Evolutionary conservation across 2,329 filamentous ascomycete genomes (phyloP).

Genomic region (Trichoderma brevicompactum): DNA sequence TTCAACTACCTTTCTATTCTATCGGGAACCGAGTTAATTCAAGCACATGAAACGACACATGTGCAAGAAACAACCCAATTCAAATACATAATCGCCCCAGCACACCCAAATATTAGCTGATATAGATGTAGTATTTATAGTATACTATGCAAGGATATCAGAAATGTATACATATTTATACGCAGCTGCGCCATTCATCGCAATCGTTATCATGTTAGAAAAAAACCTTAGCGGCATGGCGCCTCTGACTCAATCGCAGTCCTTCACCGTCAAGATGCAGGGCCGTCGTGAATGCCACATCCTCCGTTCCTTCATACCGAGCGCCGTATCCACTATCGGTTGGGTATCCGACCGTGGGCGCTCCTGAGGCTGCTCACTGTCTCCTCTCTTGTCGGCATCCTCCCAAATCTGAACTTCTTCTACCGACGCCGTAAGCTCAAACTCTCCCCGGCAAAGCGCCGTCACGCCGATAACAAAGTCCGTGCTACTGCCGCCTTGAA

Average conservation of each 20-base stretch:
- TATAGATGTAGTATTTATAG: background rate
- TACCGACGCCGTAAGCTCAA: conserved; percentile 78
- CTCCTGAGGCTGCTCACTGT: conserved; percentile 33
- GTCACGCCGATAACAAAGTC: conserved; percentile 72
- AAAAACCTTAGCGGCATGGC: too few relatives aligned
- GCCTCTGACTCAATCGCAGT: conserved; percentile 40
- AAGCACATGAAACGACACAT: too few relatives aligned
- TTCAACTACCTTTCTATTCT: too few relatives aligned
- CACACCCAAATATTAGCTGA: background rate
- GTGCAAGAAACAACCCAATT: too few relatives aligned
- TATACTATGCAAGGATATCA: background rate
- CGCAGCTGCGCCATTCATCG: background rate
- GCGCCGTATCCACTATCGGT: conserved; percentile 60
- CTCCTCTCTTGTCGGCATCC: conserved; percentile 30
- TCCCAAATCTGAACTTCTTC: conserved; percentile 73
- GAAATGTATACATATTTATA: background rate
- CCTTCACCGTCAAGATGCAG: conserved; percentile 58
- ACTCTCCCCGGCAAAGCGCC: conserved; percentile 77
- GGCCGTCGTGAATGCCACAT: conserved; percentile 68
- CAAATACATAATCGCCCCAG: too few relatives aligned
- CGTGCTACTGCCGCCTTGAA: conserved; percentile 62
- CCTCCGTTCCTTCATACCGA: conserved; percentile 63
- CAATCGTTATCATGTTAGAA: background rate
- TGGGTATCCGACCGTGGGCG: conserved; percentile 56
- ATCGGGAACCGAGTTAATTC: too few relatives aligned